phyloP scores from a whole-genome alignment of 331 rosid species.

The Pyracantha coccinea region DNA sequence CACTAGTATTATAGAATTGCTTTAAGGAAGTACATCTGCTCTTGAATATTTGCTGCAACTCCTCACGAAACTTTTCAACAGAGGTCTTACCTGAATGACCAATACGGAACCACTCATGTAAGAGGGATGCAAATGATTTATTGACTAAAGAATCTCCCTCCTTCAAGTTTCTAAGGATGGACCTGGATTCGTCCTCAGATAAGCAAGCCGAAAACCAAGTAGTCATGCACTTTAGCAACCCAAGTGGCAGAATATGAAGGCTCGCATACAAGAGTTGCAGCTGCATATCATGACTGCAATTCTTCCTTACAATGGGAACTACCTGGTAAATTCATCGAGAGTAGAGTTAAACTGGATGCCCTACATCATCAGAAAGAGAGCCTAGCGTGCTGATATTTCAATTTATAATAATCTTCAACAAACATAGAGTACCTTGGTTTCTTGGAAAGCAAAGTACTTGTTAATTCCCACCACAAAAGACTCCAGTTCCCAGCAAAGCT shows the following conservation, averaged over 20 bases:
- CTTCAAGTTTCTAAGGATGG: constrained; percentile 40
- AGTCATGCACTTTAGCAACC: constrained; percentile 63
- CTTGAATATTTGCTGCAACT: constrained; percentile 63
- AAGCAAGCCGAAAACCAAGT: constrained; percentile 82
- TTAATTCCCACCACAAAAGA: constrained; percentile 41
- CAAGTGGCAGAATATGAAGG: constrained; percentile 83
- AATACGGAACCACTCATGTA: constrained; percentile 71
- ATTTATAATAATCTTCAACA: neutral
- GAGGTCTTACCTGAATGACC: constrained; percentile 81
- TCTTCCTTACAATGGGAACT: constrained; percentile 52
- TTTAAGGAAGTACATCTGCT: constrained; percentile 43
- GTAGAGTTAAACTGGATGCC: neutral
- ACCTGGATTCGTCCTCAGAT: constrained; percentile 59
- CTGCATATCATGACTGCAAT: constrained; percentile 48
- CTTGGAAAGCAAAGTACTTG: constrained; percentile 61
- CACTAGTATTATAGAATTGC: constrained; percentile 35
- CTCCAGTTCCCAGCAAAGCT: constrained; percentile 65
- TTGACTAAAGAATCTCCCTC: constrained; percentile 31
- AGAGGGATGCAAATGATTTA: constrained; percentile 52
- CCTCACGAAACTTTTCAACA: constrained; percentile 48
- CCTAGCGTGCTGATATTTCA: neutral
- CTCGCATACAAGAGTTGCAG: constrained; percentile 60
- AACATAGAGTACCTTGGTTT: constrained; percentile 53
- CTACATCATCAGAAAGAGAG: neutral
- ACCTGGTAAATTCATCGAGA: constrained; percentile 41